These are phyloP conservation scores for Lonicera japonica DNA, from an alignment of 129 eudicot species.

Conservation along the genomic window DNA sequence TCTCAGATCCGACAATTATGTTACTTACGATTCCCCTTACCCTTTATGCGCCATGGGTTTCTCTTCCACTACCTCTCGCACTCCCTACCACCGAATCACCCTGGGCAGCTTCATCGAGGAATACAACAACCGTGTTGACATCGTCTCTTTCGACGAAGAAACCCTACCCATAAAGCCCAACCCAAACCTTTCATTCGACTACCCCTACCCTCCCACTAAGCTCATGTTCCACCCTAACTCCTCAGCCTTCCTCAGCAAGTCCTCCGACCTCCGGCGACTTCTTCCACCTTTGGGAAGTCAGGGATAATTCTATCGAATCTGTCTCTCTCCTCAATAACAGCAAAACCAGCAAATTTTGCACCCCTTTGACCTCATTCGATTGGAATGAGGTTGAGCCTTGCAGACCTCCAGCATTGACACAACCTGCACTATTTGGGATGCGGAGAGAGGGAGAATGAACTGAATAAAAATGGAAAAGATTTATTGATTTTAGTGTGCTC, in stretches of 20 bases:
- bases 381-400: constrained; percentile 41
- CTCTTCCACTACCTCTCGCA: constrained; percentile 30
- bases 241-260: not conserved
- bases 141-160: constrained; percentile 35
- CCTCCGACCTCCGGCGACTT: constrained; percentile 39
- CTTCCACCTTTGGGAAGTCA: constrained; percentile 38
- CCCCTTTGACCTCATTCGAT: too few relatives aligned
- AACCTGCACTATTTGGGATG: constrained; percentile 39
- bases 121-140: constrained; percentile 39
- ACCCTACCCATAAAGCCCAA: constrained; percentile 1
- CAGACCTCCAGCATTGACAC: constrained; percentile 47
- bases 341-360: too few relatives aligned
- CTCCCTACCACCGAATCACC: constrained; percentile 27
- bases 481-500: too few relatives aligned
- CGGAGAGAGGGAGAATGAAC: constrained; percentile 26
- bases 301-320: too few relatives aligned
- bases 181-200: constrained; percentile 39
- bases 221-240: constrained; percentile 43
- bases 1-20: constrained; percentile 20
- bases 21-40: constrained; percentile 32
- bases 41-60: constrained; percentile 49
- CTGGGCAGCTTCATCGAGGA: constrained; percentile 54
- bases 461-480: too few relatives aligned
- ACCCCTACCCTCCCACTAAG: constrained; percentile 63
- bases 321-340: too few relatives aligned